Base-by-base conservation (phyloP, 2,329 filamentous ascomycete species). In the Nemania sp. region DNA sequence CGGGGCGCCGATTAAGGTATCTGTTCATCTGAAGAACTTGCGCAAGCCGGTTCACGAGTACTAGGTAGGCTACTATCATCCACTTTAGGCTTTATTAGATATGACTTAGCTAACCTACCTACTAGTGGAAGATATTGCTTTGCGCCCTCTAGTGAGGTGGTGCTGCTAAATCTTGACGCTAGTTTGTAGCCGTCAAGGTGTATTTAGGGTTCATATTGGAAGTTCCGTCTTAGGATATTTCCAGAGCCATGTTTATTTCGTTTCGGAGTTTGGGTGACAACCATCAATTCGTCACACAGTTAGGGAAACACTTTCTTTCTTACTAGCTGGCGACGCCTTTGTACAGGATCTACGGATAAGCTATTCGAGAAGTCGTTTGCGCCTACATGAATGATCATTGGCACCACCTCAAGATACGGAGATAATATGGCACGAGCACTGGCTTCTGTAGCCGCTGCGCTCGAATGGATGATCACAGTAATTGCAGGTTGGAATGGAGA, bases 1-100 rank as follows among this genome's bases (percentile, higher is more conserved):
- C 27, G 66, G 66, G 4, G 45, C 52, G 1, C 15, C 24, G 6
- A 63, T 70, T 3, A 66, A 69, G 51, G 55, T 71, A 2, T 67
- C 60, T 22, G 63, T 67, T 22, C 66, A 63, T 22, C 58, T 67
- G 11, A 71, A 69, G 58, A 67, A 69, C 18, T 22, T 70, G 32
- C 68, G 69, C 55, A 62, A 55, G 58, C 63, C 57, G 8, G 26
- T 13, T 24, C 2, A n/a, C 41, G 41, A n/a, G 1, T 18, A 18
- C 11, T 15, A 45, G 41, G 41, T 8, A 32, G 29, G 29, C 29
- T 32, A 8, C 8, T 8, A 8, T 32, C 8, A 8, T 32, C 8
- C 29, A 32, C 8, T 8, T 32, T 41, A 13, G 35, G 35, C 5
- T 11, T 11, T 13, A 41, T 11, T 32, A 32, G 35, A 41, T 41